phyloP scores from a whole-genome alignment of 306 rosid species.

The Vicia sativa region DNA sequence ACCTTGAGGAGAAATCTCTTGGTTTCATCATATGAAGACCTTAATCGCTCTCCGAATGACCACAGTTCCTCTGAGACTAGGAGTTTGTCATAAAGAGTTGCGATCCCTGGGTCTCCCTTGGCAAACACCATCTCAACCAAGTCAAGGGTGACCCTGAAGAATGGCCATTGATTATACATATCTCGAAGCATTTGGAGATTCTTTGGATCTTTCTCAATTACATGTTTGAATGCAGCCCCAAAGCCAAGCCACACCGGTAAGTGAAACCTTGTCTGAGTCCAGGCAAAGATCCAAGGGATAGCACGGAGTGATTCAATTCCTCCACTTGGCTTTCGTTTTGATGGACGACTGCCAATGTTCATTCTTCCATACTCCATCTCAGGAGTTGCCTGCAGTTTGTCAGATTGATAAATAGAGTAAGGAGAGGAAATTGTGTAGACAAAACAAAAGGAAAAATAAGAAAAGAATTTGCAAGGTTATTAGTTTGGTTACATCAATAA shows the following conservation, averaged over 20 bases:
- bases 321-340: constrained; percentile 97
- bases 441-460: constrained; percentile 1
- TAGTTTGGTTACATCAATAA: constrained; percentile 18
- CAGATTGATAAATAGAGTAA: constrained; percentile 24
- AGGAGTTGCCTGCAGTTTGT: constrained; percentile 83
- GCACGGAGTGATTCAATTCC: constrained; percentile 99
- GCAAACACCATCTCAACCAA: constrained; percentile 99
- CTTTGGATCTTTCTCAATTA: constrained; percentile 74
- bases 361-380: constrained; percentile 96
- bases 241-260: constrained; percentile 99
- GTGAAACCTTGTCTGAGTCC: constrained; percentile 99
- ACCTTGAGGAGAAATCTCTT: constrained; percentile 83
- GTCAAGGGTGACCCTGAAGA: constrained; percentile 97
- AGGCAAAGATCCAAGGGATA: constrained; percentile 99
- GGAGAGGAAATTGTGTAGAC: not conserved
- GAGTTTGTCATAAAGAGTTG: constrained; percentile 85
- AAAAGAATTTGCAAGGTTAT: not conserved
- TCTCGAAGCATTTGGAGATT: constrained; percentile 80
- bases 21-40: constrained; percentile 73
- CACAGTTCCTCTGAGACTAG: constrained; percentile 75
- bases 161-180: constrained; percentile 97
- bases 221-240: constrained; percentile 83
- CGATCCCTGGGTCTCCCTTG: constrained; percentile 95
- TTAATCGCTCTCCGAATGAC: constrained; percentile 71
- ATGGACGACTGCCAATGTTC: constrained; percentile 99